Conservation (phyloP, 2,329 filamentous ascomycete genomes). For the Cladophialophora psammophila region DNA sequence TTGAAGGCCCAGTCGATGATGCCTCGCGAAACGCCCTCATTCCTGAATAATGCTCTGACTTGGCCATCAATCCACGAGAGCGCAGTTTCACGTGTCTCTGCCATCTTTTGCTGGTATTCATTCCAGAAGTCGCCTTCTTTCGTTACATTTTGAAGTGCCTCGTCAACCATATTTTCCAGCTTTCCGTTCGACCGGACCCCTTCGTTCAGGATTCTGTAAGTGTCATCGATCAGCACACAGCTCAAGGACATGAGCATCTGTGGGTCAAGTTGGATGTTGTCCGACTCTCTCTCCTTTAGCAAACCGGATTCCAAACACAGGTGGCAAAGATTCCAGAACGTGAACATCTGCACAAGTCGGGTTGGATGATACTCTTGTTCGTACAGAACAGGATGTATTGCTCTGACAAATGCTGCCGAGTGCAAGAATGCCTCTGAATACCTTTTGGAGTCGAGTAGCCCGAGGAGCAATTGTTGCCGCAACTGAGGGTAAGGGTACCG, state of each 20-base stretch:
- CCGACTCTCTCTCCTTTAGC: neutral
- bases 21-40: conserved; percentile 22
- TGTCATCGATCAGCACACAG: conserved; percentile 27
- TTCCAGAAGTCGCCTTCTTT: conserved; percentile 14
- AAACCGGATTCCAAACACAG: conserved; percentile 16
- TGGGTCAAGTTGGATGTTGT: conserved; percentile 4
- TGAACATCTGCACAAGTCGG: conserved; percentile 53
- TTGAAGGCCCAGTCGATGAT: conserved; percentile 12
- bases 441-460: conserved; percentile 52
- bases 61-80: conserved; percentile 29
- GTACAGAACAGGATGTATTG: conserved; percentile 61
- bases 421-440: conserved; percentile 60
- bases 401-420: conserved; percentile 59
- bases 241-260: conserved; percentile 17
- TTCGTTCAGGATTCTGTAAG: conserved; percentile 12
- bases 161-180: conserved; percentile 22
- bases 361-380: conserved; percentile 60
- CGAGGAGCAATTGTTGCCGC: conserved; percentile 61
- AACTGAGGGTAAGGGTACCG: conserved; percentile 64
- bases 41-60: conserved; percentile 15
- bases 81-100: conserved; percentile 2
- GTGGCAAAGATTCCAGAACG: conserved; percentile 22
- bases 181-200: conserved; percentile 17
- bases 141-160: conserved; percentile 2
- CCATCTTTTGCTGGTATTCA: conserved; percentile 15